Percentiles rank a stretch among this genome's conserved stretches.
Evolutionary conservation across 2,329 filamentous ascomycete genomes (phyloP).

Genomic region (Exserohilum rostratum): DNA sequence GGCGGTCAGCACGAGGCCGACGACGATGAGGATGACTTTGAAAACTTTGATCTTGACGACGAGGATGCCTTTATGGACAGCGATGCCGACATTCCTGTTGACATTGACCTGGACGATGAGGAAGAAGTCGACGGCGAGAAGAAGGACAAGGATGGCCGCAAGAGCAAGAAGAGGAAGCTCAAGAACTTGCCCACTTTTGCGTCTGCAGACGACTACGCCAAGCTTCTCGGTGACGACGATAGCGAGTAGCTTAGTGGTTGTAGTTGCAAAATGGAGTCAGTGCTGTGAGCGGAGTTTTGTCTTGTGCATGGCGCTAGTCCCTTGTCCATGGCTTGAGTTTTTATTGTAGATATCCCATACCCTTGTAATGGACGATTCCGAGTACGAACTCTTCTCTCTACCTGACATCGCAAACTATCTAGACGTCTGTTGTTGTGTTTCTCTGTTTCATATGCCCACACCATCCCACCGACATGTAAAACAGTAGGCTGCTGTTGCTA

Average conservation of each 20-base stretch:
- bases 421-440: background rate
- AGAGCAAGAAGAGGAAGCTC: slow-evolving; percentile 78
- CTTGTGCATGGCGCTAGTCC: slow-evolving; percentile 6
- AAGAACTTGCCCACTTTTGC: slow-evolving; percentile 93
- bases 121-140: slow-evolving; percentile 50
- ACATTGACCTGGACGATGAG: slow-evolving; percentile 51
- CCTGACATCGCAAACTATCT: too few relatives aligned
- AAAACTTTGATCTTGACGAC: slow-evolving; percentile 55
- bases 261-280: background rate
- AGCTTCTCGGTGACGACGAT: slow-evolving; percentile 73
- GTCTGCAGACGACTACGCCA: slow-evolving; percentile 90
- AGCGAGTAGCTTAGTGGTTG: slow-evolving; percentile 27
- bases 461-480: too few relatives aligned
- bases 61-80: slow-evolving; percentile 62
- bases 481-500: too few relatives aligned
- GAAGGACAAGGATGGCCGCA: slow-evolving; percentile 51
- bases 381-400: background rate
- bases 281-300: background rate
- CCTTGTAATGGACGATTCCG: slow-evolving; percentile 28
- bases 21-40: slow-evolving; percentile 46
- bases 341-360: slow-evolving; percentile 44
- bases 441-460: background rate
- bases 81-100: slow-evolving; percentile 61
- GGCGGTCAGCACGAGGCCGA: slow-evolving; percentile 45
- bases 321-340: slow-evolving; percentile 17